Conservation (phyloP, 257 asterid genomes). For the Anisodus acutangulus region DNA sequence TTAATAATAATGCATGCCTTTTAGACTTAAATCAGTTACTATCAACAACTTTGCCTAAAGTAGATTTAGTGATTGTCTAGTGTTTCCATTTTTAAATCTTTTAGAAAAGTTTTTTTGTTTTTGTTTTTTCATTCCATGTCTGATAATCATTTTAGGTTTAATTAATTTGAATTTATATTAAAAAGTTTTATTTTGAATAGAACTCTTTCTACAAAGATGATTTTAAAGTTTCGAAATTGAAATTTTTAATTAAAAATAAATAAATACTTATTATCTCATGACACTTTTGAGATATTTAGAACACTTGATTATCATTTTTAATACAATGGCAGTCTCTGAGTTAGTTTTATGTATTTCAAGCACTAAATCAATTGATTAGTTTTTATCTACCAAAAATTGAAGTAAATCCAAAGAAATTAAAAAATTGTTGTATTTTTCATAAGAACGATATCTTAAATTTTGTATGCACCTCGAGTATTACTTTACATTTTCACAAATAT, state of each 20-base stretch:
- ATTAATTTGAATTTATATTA: background rate
- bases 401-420: no score
- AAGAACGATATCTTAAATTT: no score
- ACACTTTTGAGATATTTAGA: no score
- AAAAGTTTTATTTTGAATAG: background rate
- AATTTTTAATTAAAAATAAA: no score
- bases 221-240: no score
- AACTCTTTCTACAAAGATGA: background rate
- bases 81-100: conserved; percentile 32
- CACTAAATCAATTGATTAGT: background rate
- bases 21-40: background rate
- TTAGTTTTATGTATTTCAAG: background rate
- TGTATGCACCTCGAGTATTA: background rate
- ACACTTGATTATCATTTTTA: no score
- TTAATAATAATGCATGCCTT: background rate
- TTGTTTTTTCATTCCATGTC: background rate
- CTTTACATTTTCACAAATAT: no score
- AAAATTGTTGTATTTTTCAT: no score
- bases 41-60: background rate
- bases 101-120: background rate
- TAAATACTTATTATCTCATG: no score
- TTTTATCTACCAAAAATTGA: no score
- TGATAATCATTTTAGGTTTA: background rate
- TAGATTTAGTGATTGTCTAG: conserved; percentile 44
- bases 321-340: background rate